Conservation (phyloP, 2,329 filamentous ascomycete species). For the Xylaria sp. region DNA sequence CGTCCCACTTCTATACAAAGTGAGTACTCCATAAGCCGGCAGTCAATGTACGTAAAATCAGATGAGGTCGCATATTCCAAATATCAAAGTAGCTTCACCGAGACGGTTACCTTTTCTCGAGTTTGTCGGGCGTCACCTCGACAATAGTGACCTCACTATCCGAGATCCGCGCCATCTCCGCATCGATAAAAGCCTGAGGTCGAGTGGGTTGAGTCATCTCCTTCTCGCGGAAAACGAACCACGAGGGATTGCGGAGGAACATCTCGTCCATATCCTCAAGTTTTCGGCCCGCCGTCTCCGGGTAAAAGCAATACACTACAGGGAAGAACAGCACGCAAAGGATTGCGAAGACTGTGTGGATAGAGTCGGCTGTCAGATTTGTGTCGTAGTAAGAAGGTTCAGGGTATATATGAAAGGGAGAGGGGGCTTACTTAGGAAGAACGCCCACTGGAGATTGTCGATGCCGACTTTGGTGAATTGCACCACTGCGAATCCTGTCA, state of each 20-base stretch:
- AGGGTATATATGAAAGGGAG: background rate
- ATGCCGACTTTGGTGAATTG: slow-evolving; percentile 59
- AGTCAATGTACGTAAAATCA: background rate
- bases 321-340: slow-evolving; percentile 49
- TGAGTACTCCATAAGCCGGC: background rate
- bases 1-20: background rate
- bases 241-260: slow-evolving; percentile 49
- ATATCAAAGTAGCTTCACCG: background rate
- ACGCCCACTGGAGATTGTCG: slow-evolving; percentile 55
- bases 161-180: slow-evolving; percentile 45
- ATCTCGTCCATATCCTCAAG: slow-evolving; percentile 66
- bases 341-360: slow-evolving; percentile 43
- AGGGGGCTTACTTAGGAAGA: slow-evolving; percentile 55
- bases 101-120: slow-evolving; percentile 5
- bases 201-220: slow-evolving; percentile 52
- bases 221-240: slow-evolving; percentile 51
- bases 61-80: background rate
- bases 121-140: slow-evolving; percentile 23
- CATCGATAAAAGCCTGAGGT: slow-evolving; percentile 52
- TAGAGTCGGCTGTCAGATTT: slow-evolving; percentile 12
- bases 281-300: slow-evolving; percentile 58
- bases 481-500: slow-evolving; percentile 56
- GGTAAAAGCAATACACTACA: slow-evolving; percentile 59
- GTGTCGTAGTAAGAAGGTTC: background rate
- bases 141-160: slow-evolving; percentile 31